A percentile compares a stretch with the other conserved stretches of the same genome.
Conservation (phyloP, 108 stramenopile genomes). For the Nitzschia sp. region DNA sequence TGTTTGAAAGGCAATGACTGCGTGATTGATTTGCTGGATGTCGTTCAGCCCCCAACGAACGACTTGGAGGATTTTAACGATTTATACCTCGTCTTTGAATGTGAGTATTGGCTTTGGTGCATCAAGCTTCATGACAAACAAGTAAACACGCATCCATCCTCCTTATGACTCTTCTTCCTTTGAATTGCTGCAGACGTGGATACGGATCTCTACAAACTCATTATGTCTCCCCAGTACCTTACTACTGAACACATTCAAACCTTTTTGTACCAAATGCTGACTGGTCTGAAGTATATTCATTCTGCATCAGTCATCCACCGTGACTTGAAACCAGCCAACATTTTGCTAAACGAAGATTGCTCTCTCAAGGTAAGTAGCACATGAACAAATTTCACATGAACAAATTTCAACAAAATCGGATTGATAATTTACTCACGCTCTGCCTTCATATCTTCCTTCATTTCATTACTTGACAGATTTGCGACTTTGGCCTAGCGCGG, state of each 20-base stretch:
- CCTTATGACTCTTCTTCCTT: slow-evolving; percentile 13
- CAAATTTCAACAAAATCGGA: background rate
- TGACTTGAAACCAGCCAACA: slow-evolving; percentile 76
- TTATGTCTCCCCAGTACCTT: slow-evolving; percentile 97
- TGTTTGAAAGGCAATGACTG: slow-evolving; percentile 85
- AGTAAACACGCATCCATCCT: background rate
- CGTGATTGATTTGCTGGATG: slow-evolving; percentile 91
- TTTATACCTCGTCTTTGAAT: slow-evolving; percentile 90
- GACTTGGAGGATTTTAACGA: slow-evolving; percentile 81
- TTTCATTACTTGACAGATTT: slow-evolving; percentile 52
- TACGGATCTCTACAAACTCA: slow-evolving; percentile 98
- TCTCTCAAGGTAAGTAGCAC: slow-evolving; percentile 77
- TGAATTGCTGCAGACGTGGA: slow-evolving; percentile 95
- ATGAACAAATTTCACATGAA: no score
- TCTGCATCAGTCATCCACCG: slow-evolving; percentile 94
- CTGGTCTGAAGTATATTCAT: slow-evolving; percentile 94
- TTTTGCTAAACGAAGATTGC: slow-evolving; percentile 97
- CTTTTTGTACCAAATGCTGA: slow-evolving; percentile 98
- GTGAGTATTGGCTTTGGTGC: slow-evolving; percentile 28
- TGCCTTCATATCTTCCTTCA: background rate
- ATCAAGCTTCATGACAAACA: background rate
- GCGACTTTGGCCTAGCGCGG: slow-evolving; percentile 98
- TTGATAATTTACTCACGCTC: background rate
- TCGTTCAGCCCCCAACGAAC: slow-evolving; percentile 78
- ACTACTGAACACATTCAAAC: slow-evolving; percentile 97